Evolutionary conservation across 2,329 filamentous ascomycete genomes (phyloP).

Genomic region (Stemphylium vesicarium): DNA sequence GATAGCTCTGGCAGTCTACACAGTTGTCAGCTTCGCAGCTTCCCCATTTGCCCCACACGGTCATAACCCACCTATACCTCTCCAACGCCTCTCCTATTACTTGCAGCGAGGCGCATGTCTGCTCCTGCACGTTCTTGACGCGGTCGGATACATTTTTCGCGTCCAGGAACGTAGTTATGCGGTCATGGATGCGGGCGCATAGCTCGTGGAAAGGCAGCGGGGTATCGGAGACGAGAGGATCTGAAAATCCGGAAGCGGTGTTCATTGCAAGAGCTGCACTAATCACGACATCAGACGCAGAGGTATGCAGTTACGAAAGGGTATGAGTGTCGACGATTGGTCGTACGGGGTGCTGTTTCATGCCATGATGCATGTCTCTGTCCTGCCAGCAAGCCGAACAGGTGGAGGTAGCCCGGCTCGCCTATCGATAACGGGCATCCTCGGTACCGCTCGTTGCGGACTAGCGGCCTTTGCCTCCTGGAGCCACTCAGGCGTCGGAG

Average conservation of each 20-base stretch:
- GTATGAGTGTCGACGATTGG: constrained; percentile 23
- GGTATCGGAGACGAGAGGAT: constrained; percentile 48
- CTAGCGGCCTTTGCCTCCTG: constrained; percentile 12
- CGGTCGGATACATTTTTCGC: constrained; percentile 63
- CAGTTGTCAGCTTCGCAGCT: constrained; percentile 23
- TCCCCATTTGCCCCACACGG: constrained; percentile 5
- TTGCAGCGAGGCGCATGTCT: constrained; percentile 73
- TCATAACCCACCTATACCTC: constrained; percentile 70
- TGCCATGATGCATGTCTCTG: constrained; percentile 31
- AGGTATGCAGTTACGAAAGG: constrained; percentile 20
- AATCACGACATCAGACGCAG: constrained; percentile 44
- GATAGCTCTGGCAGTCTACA: constrained; percentile 77
- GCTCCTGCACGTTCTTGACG: constrained; percentile 71
- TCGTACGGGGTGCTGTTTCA: constrained; percentile 26
- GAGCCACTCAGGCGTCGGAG: constrained; percentile 21
- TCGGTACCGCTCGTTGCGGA: constrained; percentile 22
- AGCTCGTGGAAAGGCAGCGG: constrained; percentile 56
- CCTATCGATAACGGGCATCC: constrained; percentile 29
- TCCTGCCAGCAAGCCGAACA: constrained; percentile 21
- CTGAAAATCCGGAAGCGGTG: constrained; percentile 33
- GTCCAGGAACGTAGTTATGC: constrained; percentile 70
- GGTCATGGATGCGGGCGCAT: constrained; percentile 61
- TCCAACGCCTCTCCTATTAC: constrained; percentile 78
- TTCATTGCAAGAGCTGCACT: constrained; percentile 47
- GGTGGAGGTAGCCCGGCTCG: constrained; percentile 18